phyloP scores from a whole-genome alignment of 192 early-diverging fungal genomes.

The Rhizophagus prolifer region DNA sequence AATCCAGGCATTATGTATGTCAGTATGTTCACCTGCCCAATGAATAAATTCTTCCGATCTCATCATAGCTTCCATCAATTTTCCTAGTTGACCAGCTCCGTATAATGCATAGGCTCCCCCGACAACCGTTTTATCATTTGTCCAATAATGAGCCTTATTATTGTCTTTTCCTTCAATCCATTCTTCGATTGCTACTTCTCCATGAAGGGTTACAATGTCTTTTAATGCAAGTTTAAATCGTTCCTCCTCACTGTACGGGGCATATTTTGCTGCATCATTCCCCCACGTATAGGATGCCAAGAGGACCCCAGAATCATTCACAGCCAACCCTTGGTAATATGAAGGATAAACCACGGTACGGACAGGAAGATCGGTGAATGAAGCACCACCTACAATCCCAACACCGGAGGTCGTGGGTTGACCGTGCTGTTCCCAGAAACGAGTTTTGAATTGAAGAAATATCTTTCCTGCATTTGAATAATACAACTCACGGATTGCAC shows the following conservation, averaged over 20 bases:
- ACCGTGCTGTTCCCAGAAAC: conserved; percentile 34
- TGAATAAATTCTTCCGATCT: conserved; percentile 23
- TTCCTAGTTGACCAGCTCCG: conserved; percentile 24
- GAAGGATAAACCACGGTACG: conserved; percentile 21
- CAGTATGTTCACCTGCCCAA: conserved; percentile 40
- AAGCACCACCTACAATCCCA: conserved; percentile 30
- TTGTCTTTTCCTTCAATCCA: conserved; percentile 24
- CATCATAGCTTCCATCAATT: conserved; percentile 26
- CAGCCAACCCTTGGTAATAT: conserved; percentile 29
- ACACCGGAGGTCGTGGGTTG: background rate
- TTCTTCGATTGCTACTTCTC: conserved; percentile 22
- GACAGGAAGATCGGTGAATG: conserved; percentile 29
- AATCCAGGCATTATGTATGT: conserved; percentile 38
- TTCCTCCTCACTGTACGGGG: conserved; percentile 30
- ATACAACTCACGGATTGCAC: conserved; percentile 23
- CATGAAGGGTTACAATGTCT: conserved; percentile 33
- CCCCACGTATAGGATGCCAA: conserved; percentile 31
- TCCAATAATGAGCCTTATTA: conserved; percentile 30
- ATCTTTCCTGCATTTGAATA: conserved; percentile 31
- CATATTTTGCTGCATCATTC: conserved; percentile 7
- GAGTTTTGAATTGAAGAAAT: conserved; percentile 29
- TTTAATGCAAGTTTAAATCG: conserved; percentile 31
- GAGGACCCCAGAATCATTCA: conserved; percentile 26
- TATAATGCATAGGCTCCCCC: conserved; percentile 32
- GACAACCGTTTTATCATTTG: conserved; percentile 23